Evolutionary conservation across 2,329 filamentous ascomycete species (phyloP), one percentile per base, ranked within the genome.

Genomic region (Didymosphaeria variabile): DNA sequence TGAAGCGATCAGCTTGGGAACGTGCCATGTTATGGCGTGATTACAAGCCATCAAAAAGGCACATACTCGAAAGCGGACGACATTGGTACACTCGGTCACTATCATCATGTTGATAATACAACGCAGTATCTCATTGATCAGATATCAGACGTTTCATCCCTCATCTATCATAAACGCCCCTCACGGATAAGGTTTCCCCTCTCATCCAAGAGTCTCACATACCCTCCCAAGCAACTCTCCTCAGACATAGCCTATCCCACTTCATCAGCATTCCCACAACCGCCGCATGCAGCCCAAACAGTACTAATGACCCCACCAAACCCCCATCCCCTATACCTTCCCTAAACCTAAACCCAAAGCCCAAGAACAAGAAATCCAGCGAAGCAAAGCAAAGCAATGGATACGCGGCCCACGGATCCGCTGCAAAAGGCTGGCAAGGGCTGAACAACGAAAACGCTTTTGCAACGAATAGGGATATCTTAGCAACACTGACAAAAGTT

Each of bases 381-480:
- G 86, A 87, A 9, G 92, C 92, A 8, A 94, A 76, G 3, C 85
- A 78, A 5, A 96, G 79, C 1, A 97, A 80, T 3, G 90, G 88
- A 66, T 90, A 88, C 5, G 88, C 83, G 5, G 93, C 79, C 75
- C 86, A 86, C 7, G 87, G 81, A 47, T 85, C 89, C n/a, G 87
- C 83, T 46, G 88, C 87, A 59, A 89, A 88, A 0, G 93, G 93
- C 74, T 87, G 88, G 75, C 93, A 97, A 0, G 90, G 86, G 50
- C 85, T 83, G 2, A 86, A 83, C 10, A 95, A 78, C 0, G 87
- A 87, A 13, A 85, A 79, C 9, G 93, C 79, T 76, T 97, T 97
- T 53, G 85, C 66, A 6, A 90, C 74, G 68, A 97, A 94, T 1
- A 94, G 68, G 0, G 77, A 68, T 2, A 92, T 77, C 51, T 89